Conservation (phyloP, 345 rosid species). For the Populus pruinosa region DNA sequence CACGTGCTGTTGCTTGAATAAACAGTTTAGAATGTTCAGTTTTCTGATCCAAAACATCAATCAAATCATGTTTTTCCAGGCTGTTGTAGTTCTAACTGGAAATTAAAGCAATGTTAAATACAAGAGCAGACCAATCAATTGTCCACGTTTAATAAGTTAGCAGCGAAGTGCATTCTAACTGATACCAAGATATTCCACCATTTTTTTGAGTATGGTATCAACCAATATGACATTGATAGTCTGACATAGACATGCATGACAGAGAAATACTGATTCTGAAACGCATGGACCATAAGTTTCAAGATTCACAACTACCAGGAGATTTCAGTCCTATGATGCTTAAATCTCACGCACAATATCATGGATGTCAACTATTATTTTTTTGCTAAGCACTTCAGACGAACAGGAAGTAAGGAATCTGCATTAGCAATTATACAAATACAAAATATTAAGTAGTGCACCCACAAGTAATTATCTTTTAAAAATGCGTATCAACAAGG, state of each 20-base stretch:
- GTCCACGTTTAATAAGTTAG: neutral
- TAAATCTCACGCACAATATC: neutral
- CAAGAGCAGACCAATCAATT: neutral
- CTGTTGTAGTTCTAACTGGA: neutral
- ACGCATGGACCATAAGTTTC: neutral
- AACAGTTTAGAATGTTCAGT: neutral
- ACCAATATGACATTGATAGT: neutral
- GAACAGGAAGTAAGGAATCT: conserved; percentile 7
- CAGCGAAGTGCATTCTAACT: neutral
- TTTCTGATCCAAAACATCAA: neutral
- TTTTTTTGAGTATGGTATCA: neutral
- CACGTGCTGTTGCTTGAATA: neutral
- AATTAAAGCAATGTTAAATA: neutral
- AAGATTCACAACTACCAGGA: conserved; percentile 1
- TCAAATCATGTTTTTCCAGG: neutral
- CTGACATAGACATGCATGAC: neutral
- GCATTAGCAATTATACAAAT: conserved; percentile 6
- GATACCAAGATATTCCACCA: neutral
- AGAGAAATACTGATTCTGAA: neutral
- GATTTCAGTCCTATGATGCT: conserved; percentile 8
- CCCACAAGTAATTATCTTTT: conserved; percentile 8
- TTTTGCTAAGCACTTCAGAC: conserved; percentile 3
- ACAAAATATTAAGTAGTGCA: neutral
- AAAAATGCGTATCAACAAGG: conserved; percentile 5
- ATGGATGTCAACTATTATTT: conserved; percentile 1